Conservation (phyloP, 139 green algal genomes). For the Edaphochlamys debaryana region DNA sequence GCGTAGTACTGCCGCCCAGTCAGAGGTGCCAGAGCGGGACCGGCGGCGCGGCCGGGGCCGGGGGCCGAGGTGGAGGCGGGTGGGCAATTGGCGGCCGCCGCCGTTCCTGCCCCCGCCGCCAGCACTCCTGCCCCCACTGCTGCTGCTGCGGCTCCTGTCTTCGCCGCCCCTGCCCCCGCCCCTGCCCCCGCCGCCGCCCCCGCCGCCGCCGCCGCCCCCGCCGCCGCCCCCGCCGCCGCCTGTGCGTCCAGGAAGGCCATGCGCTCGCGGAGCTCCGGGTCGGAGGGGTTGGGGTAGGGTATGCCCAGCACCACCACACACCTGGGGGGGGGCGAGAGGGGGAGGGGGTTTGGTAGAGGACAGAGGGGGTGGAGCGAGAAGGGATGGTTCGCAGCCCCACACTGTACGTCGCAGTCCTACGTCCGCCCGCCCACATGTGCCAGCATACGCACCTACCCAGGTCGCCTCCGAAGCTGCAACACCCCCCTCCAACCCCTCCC, state of each 20-base stretch:
- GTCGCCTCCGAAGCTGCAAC: no score
- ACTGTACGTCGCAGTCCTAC: no score
- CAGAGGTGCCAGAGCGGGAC: not conserved
- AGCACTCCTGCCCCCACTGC: not conserved
- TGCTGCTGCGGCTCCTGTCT: conserved; percentile 1
- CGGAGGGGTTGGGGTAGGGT: conserved; percentile 92
- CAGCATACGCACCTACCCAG: no score
- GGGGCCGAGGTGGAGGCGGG: no score
- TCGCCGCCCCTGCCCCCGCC: conserved; percentile 20
- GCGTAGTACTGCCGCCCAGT: conserved; percentile 83
- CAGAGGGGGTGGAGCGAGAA: not conserved
- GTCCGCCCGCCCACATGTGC: no score
- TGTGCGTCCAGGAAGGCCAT: conserved; percentile 84
- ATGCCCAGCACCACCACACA: conserved; percentile 95
- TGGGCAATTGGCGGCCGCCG: no score
- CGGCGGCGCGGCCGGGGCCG: no score
- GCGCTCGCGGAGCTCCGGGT: conserved; percentile 91
- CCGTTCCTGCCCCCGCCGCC: conserved; percentile 11
- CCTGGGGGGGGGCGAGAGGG: conserved; percentile 47
- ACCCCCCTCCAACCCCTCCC: not conserved
- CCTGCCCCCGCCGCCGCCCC: no score
- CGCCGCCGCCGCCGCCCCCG: no score
- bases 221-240: not conserved
- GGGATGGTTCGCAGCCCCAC: no score
- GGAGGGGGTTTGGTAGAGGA: no score